Evolutionary conservation across 2,329 filamentous ascomycete genomes (phyloP).

Genomic region (Teratosphaeria zuluensis): DNA sequence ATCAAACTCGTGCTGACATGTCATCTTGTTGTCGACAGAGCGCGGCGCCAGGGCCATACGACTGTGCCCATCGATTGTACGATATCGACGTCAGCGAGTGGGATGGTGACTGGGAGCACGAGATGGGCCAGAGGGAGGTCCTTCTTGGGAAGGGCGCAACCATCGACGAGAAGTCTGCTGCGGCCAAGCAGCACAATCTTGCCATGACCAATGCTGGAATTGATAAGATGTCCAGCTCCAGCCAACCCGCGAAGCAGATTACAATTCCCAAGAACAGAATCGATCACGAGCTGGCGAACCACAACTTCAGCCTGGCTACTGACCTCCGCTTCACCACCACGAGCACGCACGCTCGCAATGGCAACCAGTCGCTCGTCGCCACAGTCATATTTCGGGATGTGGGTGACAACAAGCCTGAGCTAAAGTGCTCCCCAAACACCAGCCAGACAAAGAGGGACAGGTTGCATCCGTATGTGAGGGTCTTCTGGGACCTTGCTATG

Average conservation of each 20-base stretch:
- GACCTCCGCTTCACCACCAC: neutral
- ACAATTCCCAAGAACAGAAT: neutral
- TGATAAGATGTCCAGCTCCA: no score
- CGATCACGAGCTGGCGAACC: neutral
- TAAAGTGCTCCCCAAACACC: neutral
- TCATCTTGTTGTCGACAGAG: no score
- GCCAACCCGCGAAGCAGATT: neutral
- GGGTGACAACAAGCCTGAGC: neutral
- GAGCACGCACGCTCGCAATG: neutral
- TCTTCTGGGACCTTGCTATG: neutral
- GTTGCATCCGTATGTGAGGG: neutral
- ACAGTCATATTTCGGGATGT: neutral
- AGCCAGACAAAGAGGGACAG: neutral
- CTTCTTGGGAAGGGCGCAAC: neutral
- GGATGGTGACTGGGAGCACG: neutral
- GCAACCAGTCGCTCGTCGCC: neutral
- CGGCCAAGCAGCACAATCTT: neutral
- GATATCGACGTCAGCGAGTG: neutral
- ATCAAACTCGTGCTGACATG: no score
- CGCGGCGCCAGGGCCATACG: neutral
- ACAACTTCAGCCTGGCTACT: neutral
- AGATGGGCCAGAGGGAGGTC: neutral
- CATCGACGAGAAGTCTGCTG: neutral
- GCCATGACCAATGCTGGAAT: no score
- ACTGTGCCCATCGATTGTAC: neutral